Base-by-base conservation (phyloP, 2,329 filamentous ascomycete species). In the Alternaria alternata region DNA sequence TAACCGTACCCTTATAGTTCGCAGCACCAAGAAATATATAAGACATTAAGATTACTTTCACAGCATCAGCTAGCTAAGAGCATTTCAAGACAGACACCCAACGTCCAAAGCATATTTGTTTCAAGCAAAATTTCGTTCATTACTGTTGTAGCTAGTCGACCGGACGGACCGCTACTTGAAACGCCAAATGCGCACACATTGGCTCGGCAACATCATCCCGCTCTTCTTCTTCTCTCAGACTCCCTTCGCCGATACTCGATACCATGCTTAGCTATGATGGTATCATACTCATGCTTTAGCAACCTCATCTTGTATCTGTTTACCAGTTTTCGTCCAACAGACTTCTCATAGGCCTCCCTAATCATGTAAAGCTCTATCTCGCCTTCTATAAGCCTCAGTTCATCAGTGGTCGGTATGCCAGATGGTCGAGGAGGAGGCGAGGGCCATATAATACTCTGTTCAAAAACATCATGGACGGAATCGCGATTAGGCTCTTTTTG, bases 361-460 rank as follows among this genome's bases (percentile, higher is more conserved):
- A 57, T 39, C 30, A 20, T 51, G 26, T 39, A 44, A 14, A 57
- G 30, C 1, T 34, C 54, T 7, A 39, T 46, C 28, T 57, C 47
- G 0, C 39, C 24, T 4, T 52, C 47, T 14, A 57, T 44, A 16
- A 30, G 12, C 16, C 11, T 28, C 7, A 46, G 16, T 7, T 44
- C 26, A 1, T 57, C 39, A 4, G 51, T 26, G 4, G 1, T 4
- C 0, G 47, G 22, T 12, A 11, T 12, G 22, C 14, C n/a, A 3
- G n/a, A 20, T n/a, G 48, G 47, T 34, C n/a, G 43, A 28, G 16
- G 20, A 7, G 30, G 30, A 24, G 22, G 24, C 2, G 20, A 20
- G 4, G 38, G 9, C 24, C 11, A 32, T 3, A 26, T 36, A 14
- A n/a, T 4, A 6, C 30, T 5, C 3, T 48, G n/a, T 6, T 16